Evolutionary conservation across 495 filamentous ascomycete species (phyloP).

Genomic region (Paragyromitra xinjiangensis): DNA sequence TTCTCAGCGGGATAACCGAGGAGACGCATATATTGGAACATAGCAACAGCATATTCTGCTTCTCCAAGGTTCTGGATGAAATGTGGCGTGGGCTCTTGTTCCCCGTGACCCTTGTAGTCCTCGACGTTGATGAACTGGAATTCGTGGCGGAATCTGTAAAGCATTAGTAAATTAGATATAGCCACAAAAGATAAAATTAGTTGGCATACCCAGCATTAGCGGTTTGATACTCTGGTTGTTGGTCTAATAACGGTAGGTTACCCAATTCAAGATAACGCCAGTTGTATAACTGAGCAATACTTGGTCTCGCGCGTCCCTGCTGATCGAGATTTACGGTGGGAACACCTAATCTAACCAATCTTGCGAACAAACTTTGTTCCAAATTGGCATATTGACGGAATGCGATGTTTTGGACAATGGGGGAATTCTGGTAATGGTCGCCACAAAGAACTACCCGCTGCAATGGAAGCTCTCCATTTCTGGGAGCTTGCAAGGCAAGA

Average conservation of each 20-base stretch:
- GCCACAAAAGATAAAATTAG: neutral
- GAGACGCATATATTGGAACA: slow-evolving; percentile 97
- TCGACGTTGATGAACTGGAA: slow-evolving; percentile 97
- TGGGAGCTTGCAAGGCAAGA: slow-evolving; percentile 83
- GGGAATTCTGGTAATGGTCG: slow-evolving; percentile 96
- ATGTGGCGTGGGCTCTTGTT: slow-evolving; percentile 90
- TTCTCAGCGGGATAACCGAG: slow-evolving; percentile 92
- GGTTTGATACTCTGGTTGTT: slow-evolving; percentile 72
- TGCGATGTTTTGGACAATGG: slow-evolving; percentile 94
- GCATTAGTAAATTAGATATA: slow-evolving; percentile 12
- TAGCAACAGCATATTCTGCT: slow-evolving; percentile 93
- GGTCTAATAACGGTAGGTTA: slow-evolving; percentile 77
- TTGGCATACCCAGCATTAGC: slow-evolving; percentile 77
- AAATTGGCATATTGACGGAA: slow-evolving; percentile 95
- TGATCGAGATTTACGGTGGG: slow-evolving; percentile 89
- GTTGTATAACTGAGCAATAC: slow-evolving; percentile 86
- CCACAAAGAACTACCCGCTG: slow-evolving; percentile 92
- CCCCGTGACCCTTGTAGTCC: slow-evolving; percentile 90
- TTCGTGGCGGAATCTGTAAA: slow-evolving; percentile 75
- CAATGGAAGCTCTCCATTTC: slow-evolving; percentile 74
- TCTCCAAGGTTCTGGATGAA: slow-evolving; percentile 98
- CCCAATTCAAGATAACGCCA: slow-evolving; percentile 89
- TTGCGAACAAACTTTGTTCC: slow-evolving; percentile 92
- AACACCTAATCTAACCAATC: slow-evolving; percentile 87
- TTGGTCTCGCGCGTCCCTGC: slow-evolving; percentile 87